These are phyloP conservation scores for Solanum aculeatissimum DNA, from an alignment of 305 asterid genomes.

Conservation along the genomic window DNA sequence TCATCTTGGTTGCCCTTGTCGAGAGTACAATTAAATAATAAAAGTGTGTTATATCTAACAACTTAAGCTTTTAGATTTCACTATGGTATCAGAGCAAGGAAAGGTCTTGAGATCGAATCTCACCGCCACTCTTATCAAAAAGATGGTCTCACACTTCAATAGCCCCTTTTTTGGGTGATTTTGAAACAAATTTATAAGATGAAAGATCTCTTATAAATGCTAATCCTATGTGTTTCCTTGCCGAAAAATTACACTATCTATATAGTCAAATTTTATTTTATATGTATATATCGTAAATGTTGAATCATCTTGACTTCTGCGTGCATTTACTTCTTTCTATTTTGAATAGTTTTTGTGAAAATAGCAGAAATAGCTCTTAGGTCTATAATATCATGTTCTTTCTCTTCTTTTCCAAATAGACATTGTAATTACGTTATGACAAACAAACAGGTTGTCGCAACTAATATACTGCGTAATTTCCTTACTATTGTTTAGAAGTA, in stretches of 20 bases:
- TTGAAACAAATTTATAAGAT: neutral
- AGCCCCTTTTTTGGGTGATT: neutral
- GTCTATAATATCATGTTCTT: neutral
- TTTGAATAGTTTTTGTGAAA: neutral
- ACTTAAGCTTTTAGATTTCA: too few relatives aligned
- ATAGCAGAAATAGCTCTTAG: neutral
- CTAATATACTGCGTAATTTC: neutral
- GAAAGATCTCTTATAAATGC: neutral
- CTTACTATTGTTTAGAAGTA: neutral
- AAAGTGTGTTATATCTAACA: too few relatives aligned
- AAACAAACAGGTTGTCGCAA: neutral
- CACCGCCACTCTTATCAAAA: too few relatives aligned
- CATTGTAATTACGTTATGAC: neutral
- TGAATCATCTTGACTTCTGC: neutral
- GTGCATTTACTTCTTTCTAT: neutral
- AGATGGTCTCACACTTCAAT: too few relatives aligned
- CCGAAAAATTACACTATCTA: neutral
- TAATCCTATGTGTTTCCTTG: neutral
- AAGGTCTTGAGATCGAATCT: too few relatives aligned
- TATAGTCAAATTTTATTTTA: too few relatives aligned
- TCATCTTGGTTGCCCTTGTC: neutral
- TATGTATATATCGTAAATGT: neutral
- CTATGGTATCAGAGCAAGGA: too few relatives aligned
- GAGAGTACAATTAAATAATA: too few relatives aligned
- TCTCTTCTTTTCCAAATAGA: neutral